Evolutionary conservation across 2,329 filamentous ascomycete species (phyloP).

Genomic region (Daldinia eschscholtzii): DNA sequence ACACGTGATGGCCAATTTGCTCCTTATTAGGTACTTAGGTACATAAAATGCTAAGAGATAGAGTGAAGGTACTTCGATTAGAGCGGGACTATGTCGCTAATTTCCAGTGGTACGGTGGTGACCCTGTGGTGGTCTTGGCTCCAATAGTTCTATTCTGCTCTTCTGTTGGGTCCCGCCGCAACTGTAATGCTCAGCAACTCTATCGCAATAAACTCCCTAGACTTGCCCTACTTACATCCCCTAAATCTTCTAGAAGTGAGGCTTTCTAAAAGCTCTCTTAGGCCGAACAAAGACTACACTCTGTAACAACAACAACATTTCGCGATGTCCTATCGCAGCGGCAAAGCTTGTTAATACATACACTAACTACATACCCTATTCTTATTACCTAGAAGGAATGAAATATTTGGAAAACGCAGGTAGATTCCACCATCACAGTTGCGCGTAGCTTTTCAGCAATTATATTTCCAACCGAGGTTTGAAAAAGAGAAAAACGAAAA

Average conservation of each 20-base stretch:
- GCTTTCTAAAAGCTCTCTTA: conserved; percentile 39
- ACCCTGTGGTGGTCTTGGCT: conserved; percentile 24
- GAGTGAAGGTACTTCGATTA: background rate
- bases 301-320: conserved; percentile 26
- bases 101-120: conserved; percentile 36
- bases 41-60: background rate
- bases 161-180: conserved; percentile 27
- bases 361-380: background rate
- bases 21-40: conserved; percentile 17
- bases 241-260: conserved; percentile 27
- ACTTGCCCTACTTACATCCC: conserved; percentile 13
- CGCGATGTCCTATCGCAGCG: conserved; percentile 26
- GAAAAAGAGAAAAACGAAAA: conserved; percentile 31
- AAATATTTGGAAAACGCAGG: conserved; percentile 34
- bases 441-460: conserved; percentile 37
- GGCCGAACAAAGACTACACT: conserved; percentile 28
- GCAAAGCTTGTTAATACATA: conserved; percentile 21
- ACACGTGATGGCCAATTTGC: conserved; percentile 36
- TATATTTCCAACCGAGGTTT: conserved; percentile 41
- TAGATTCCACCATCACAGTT: conserved; percentile 30
- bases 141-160: conserved; percentile 29
- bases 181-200: conserved; percentile 16
- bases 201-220: conserved; percentile 31
- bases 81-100: conserved; percentile 35
- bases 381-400: conserved; percentile 22